A percentile compares a stretch with the other conserved stretches of the same genome.
Conservation (phyloP, 805 yeast species). For the Clavispora carvajalis region DNA sequence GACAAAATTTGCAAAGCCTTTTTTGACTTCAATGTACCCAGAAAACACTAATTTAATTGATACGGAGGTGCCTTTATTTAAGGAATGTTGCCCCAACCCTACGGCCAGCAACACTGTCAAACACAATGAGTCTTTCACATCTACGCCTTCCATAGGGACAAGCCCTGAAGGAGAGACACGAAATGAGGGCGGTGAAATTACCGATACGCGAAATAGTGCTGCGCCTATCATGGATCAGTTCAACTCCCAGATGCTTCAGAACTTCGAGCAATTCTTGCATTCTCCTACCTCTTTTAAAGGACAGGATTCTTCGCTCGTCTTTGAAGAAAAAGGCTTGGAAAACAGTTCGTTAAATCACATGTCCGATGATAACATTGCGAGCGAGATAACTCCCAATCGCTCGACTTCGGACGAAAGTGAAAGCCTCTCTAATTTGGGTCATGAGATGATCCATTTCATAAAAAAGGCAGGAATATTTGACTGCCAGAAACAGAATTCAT, state of each 20-base stretch:
- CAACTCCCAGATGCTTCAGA: constrained; percentile 22
- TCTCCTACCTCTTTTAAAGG: constrained; percentile 2
- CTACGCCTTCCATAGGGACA: too few species aligned
- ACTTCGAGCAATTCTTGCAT: constrained; percentile 19
- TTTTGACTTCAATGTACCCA: too few species aligned
- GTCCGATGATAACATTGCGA: constrained; percentile 6
- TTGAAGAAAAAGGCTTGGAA: background rate
- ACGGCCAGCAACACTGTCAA: too few species aligned
- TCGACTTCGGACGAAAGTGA: background rate
- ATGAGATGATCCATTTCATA: constrained; percentile 15
- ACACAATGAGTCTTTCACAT: too few species aligned
- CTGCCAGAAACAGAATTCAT: constrained; percentile 1
- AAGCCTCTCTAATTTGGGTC: constrained; percentile 3
- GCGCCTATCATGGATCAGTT: constrained; percentile 16
- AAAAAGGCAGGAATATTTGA: constrained; percentile 14
- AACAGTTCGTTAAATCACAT: constrained; percentile 10
- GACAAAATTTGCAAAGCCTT: too few species aligned
- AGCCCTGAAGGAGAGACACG: background rate
- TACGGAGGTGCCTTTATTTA: too few species aligned
- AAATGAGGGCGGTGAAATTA: background rate
- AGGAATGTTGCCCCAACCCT: too few species aligned
- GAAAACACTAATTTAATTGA: background rate
- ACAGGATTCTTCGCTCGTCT: background rate
- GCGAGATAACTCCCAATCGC: background rate
- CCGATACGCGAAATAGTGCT: background rate